phyloP scores from a whole-genome alignment of 106 monocot species.

The Hemerocallis citrina region DNA sequence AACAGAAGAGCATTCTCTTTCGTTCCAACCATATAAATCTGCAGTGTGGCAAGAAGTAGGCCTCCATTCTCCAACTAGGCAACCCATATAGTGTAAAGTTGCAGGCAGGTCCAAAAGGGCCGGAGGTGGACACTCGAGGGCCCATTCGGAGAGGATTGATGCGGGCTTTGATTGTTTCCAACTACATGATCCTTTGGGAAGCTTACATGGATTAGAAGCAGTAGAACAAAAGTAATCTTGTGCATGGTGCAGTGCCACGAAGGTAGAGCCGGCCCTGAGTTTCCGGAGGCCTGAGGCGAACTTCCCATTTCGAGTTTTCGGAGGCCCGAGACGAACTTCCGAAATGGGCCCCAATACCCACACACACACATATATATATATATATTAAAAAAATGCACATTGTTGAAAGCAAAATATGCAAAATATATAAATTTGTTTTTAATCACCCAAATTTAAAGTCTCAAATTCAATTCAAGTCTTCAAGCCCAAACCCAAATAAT shows the following conservation, averaged over 20 bases:
- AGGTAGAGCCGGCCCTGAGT: no score
- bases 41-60: slow-evolving; percentile 53
- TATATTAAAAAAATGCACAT: no score
- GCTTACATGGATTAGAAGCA: slow-evolving; percentile 13
- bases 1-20: slow-evolving; percentile 37
- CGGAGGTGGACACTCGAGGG: slow-evolving; percentile 41
- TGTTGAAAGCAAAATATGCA: no score
- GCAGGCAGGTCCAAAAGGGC: slow-evolving; percentile 36
- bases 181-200: slow-evolving; percentile 30
- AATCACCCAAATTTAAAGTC: no score
- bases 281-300: no score
- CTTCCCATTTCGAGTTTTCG: no score
- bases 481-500: no score
- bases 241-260: slow-evolving; percentile 42
- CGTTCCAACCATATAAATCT: slow-evolving; percentile 51
- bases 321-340: no score
- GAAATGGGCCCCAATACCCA: no score
- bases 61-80: slow-evolving; percentile 71
- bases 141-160: slow-evolving; percentile 56
- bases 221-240: neutral
- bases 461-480: no score
- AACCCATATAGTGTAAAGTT: slow-evolving; percentile 49
- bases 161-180: slow-evolving; percentile 29
- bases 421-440: no score
- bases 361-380: no score